These are phyloP conservation scores for Erythrobasidium yunnanense DNA, from an alignment of 768 basidiomycete genomes.

Conservation along the genomic window DNA sequence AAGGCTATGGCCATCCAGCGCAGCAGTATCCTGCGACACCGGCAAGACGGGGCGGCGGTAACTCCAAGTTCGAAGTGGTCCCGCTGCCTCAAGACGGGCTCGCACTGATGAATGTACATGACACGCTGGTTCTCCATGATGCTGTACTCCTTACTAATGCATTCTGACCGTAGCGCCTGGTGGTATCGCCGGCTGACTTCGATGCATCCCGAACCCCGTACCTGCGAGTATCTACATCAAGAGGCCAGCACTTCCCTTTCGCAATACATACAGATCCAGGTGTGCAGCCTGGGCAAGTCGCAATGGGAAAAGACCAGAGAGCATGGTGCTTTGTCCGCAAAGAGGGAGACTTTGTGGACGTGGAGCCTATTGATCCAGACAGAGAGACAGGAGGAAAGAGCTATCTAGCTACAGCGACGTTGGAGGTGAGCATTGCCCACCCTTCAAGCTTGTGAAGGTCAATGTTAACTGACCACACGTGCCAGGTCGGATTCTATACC, in stretches of 20 bases:
- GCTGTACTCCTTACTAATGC: too few species aligned
- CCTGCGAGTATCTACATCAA: conserved; percentile 1
- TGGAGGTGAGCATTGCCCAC: conserved; percentile 51
- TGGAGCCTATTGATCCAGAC: conserved; percentile 53
- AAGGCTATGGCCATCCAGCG: too few species aligned
- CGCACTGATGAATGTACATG: neutral
- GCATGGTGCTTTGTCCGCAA: conserved; percentile 82
- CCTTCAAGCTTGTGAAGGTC: too few species aligned
- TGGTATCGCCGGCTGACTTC: conserved; percentile 23
- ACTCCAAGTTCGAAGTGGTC: conserved; percentile 18
- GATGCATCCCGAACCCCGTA: too few species aligned
- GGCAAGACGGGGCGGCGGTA: neutral
- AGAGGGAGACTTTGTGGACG: conserved; percentile 60
- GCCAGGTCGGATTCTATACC: conserved; percentile 43
- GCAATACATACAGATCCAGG: conserved; percentile 39
- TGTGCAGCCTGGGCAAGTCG: conserved; percentile 58
- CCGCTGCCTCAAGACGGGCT: neutral
- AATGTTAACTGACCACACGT: too few species aligned
- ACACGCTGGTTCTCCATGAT: too few species aligned
- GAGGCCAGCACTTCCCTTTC: neutral
- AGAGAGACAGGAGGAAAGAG: conserved; percentile 42
- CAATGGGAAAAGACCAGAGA: conserved; percentile 65
- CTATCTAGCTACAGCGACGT: conserved; percentile 65
- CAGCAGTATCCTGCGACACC: neutral
- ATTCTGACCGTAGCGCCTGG: too few species aligned